Evolutionary conservation across 305 asterid genomes (phyloP), one percentile per base, ranked within the genome.

Genomic region (Plantago coronopus): DNA sequence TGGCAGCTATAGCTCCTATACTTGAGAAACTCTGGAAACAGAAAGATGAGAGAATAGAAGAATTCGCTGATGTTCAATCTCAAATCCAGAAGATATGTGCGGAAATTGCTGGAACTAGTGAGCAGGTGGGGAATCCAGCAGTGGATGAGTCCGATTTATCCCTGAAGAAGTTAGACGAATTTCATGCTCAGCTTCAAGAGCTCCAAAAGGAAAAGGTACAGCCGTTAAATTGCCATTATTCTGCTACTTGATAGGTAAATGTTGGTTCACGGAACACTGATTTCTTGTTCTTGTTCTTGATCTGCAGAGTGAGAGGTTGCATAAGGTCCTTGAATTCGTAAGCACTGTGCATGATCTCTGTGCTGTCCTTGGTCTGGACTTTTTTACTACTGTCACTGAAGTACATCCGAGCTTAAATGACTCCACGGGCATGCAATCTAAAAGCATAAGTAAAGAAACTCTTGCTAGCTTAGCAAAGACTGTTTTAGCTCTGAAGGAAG

Each of bases 311-410:
- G 97, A 86, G 66, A 84, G 98, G 74, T 63, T 89, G 86, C 98
- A 81, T 72, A 89, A 76, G 79, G 97, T 93, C 79, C 97, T 86
- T 60, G 96, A 89, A 74, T 82, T 84, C 65, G 98, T 93, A 65
- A 89, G 94, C 84, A 81, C 97, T 0, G 91, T 89, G 29, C 97
- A 89, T 19, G 96, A 86, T 78, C 97, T 93, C 34, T 89, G 98
- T 78, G 96, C 89, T 45, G 97, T 89, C 53, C 95, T 93, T 70
- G 94, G 96, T 57, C 63, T 83, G 84, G 95, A 86, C 77, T 89
- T 93, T 75, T 67, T 77, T 49, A 81, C 80, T 27, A 86, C 89
- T 14, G 88, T 89, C 68, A 77, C 87, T 7, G 91, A 89, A 76
- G 98, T 89, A 67, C 98, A 93, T 67, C 94, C 97, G 38, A 93